These are phyloP conservation scores for Dillenia turbinata DNA, from an alignment of 164 flowering plant genomes.

Conservation along the genomic window DNA sequence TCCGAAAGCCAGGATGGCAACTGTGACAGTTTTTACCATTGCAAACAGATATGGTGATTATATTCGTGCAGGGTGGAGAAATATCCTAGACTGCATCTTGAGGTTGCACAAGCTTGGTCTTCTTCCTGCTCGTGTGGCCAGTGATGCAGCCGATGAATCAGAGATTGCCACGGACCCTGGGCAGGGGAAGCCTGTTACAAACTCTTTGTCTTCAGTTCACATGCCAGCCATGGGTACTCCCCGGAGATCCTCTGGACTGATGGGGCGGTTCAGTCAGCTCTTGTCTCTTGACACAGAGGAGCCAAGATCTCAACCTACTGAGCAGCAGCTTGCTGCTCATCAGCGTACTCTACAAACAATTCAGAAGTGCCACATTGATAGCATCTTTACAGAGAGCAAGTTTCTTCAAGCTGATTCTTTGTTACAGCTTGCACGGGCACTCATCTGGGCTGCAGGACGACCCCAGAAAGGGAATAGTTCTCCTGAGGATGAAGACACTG, in stretches of 20 bases:
- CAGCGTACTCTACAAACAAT: constrained; percentile 3
- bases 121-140: constrained; percentile 3
- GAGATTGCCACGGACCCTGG: not conserved
- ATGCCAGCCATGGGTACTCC: constrained; percentile 4
- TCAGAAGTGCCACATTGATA: constrained; percentile 3
- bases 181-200: constrained; percentile 1
- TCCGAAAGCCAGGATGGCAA: constrained; percentile 2
- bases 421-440: constrained; percentile 4
- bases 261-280: constrained; percentile 2
- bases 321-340: not conserved
- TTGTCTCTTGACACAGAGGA: constrained; percentile 4
- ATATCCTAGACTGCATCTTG: constrained; percentile 4
- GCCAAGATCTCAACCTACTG: not conserved
- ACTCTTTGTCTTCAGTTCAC: not conserved
- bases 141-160: constrained; percentile 3
- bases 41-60: constrained; percentile 2
- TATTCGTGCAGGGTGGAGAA: constrained; percentile 1
- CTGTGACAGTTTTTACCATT: constrained; percentile 2
- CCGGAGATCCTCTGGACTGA: constrained; percentile 1
- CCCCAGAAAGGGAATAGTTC: constrained; percentile 2
- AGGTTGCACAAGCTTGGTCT: constrained; percentile 7
- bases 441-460: constrained; percentile 3
- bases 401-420: not conserved
- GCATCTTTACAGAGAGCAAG: constrained; percentile 4
- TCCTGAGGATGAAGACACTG: constrained; percentile 8